Evolutionary conservation across 164 flowering plant genomes (phyloP).

Genomic region (Brasenia schreberi): DNA sequence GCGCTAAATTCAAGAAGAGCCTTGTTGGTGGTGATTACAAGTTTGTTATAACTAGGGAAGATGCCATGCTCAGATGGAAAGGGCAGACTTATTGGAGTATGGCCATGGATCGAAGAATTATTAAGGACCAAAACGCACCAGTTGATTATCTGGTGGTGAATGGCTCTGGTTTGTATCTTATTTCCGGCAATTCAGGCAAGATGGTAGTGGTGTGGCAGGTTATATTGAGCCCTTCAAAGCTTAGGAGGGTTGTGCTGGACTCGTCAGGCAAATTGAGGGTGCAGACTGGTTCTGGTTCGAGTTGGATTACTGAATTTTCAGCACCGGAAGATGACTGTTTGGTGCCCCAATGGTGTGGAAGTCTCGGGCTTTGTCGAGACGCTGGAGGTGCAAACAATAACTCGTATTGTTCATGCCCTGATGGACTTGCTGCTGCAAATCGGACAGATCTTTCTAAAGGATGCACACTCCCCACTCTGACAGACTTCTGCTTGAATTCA

Average conservation of each 20-base stretch:
- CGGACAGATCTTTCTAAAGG: conserved; percentile 16
- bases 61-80: conserved; percentile 50
- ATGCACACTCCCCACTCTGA: conserved; percentile 3
- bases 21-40: conserved; percentile 37
- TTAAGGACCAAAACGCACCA: conserved; percentile 19
- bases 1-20: conserved; percentile 22
- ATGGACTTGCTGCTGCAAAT: conserved; percentile 1
- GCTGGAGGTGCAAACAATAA: neutral
- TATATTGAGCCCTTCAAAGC: conserved; percentile 21
- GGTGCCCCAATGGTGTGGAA: conserved; percentile 49
- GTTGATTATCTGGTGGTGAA: conserved; percentile 37
- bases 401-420: conserved; percentile 2
- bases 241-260: conserved; percentile 40
- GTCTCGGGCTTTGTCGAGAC: conserved; percentile 35
- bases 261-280: conserved; percentile 36
- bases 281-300: conserved; percentile 18
- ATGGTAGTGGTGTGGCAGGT: conserved; percentile 18
- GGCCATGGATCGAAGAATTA: conserved; percentile 43
- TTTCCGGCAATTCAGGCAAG: conserved; percentile 22
- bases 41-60: conserved; percentile 23
- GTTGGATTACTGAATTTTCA: conserved; percentile 20
- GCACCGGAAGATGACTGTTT: conserved; percentile 44
- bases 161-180: conserved; percentile 43
- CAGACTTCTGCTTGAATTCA: neutral
- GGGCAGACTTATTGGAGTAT: conserved; percentile 51